Conservation (phyloP, 768 basidiomycete species). For the Pleurotus tuoliensis region DNA sequence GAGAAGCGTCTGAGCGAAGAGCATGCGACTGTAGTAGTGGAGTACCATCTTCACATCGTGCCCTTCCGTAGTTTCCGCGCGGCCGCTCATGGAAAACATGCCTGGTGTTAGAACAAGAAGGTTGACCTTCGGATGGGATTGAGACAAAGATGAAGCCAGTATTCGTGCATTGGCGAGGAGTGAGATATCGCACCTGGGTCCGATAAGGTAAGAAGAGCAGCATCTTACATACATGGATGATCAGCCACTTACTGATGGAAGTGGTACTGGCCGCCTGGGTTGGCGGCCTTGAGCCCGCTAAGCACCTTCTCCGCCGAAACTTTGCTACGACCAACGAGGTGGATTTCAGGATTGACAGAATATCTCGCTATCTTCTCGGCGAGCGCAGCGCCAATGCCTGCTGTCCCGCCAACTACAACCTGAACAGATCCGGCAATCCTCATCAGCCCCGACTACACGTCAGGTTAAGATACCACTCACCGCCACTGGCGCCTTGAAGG, state of each 20-base stretch:
- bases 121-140: conserved; percentile 40
- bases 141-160: neutral
- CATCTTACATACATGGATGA: too few species aligned
- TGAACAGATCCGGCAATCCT: neutral
- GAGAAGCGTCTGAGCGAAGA: conserved; percentile 42
- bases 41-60: conserved; percentile 39
- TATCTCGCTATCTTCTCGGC: conserved; percentile 1
- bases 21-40: conserved; percentile 51
- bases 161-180: neutral
- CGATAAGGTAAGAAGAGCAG: neutral
- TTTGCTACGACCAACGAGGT: neutral
- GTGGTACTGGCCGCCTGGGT: neutral
- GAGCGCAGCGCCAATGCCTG: conserved; percentile 2
- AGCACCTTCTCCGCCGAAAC: neutral
- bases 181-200: neutral
- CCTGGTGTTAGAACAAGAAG: conserved; percentile 48
- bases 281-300: neutral
- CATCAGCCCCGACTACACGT: neutral
- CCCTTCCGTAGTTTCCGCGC: conserved; percentile 41
- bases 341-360: neutral
- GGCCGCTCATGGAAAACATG: conserved; percentile 30
- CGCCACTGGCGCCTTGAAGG: neutral
- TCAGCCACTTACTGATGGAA: neutral
- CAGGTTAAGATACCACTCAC: neutral
- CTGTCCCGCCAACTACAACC: conserved; percentile 3